These are phyloP conservation scores for Wallacemonas sp. DNA, from an alignment of 208 protist genomes.

Conservation along the genomic window DNA sequence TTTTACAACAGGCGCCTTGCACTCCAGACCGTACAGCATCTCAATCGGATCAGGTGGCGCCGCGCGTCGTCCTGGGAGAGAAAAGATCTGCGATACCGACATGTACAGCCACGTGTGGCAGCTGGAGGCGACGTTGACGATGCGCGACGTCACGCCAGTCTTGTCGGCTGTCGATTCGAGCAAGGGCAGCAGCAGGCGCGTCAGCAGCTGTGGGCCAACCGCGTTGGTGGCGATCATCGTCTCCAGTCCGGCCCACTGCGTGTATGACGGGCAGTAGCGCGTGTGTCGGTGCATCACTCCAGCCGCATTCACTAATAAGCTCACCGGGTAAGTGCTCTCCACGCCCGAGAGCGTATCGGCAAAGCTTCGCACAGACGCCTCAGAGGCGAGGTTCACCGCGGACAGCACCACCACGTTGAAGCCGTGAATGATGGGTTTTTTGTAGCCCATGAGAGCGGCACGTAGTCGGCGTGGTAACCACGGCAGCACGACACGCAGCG, in stretches of 20 bases:
- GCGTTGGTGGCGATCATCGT: conserved; percentile 82
- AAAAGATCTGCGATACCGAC: background rate
- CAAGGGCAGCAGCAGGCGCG: conserved; percentile 68
- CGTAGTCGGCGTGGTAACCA: conserved; percentile 5
- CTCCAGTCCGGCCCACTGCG: conserved; percentile 52
- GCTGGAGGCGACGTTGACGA: conserved; percentile 86
- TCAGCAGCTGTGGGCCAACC: conserved; percentile 78
- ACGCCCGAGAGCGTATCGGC: conserved; percentile 35
- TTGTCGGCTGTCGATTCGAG: conserved; percentile 58
- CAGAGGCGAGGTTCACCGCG: conserved; percentile 64
- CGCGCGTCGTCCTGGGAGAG: background rate
- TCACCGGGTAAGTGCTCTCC: conserved; percentile 45
- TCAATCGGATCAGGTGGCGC: conserved; percentile 37
- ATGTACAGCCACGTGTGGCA: conserved; percentile 76
- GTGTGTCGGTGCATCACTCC: conserved; percentile 68
- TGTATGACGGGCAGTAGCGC: conserved; percentile 25
- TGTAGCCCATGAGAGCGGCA: conserved; percentile 2
- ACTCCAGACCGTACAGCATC: conserved; percentile 65
- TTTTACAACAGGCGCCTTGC: conserved; percentile 8
- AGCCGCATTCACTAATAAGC: conserved; percentile 78
- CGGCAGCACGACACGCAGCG: background rate
- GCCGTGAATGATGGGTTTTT: conserved; percentile 4
- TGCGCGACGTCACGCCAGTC: conserved; percentile 62
- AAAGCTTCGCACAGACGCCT: conserved; percentile 71
- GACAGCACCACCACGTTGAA: conserved; percentile 56